phyloP scores from a whole-genome alignment of 805 yeast genomes.

The Lipomyces kockii region DNA sequence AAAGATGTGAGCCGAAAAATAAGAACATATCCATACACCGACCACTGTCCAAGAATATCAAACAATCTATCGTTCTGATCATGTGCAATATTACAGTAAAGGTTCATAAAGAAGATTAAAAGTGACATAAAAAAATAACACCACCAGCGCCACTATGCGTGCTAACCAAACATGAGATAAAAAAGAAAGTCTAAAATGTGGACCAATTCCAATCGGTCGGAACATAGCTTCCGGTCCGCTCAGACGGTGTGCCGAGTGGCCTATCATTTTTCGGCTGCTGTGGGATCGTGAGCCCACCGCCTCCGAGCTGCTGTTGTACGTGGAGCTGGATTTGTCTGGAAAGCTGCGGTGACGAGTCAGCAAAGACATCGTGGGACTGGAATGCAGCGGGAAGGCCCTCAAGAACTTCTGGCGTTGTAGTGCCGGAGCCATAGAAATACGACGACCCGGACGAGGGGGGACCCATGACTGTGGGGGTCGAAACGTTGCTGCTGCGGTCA shows the following conservation, averaged over 20 bases:
- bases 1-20: not conserved
- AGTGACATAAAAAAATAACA: not conserved
- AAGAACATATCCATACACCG: not conserved
- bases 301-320: slow-evolving; percentile 30
- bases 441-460: slow-evolving; percentile 4
- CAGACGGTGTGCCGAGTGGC: slow-evolving; percentile 26
- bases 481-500: slow-evolving; percentile 1
- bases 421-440: slow-evolving; percentile 6
- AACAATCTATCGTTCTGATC: not conserved
- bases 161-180: not conserved
- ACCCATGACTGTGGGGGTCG: slow-evolving; percentile 1
- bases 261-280: slow-evolving; percentile 5
- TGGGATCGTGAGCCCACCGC: slow-evolving; percentile 10
- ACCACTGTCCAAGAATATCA: not conserved
- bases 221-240: slow-evolving; percentile 36
- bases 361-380: not conserved
- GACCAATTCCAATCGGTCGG: slow-evolving; percentile 43
- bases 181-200: slow-evolving; percentile 34
- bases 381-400: slow-evolving; percentile 7
- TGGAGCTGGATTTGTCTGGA: slow-evolving; percentile 22
- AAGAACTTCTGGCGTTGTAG: slow-evolving; percentile 15
- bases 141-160: slow-evolving; percentile 2
- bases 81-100: not conserved
- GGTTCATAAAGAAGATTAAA: not conserved
- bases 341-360: slow-evolving; percentile 6